Conservation (phyloP, 2,329 filamentous ascomycete species). For the Grosmannia penicillata region DNA sequence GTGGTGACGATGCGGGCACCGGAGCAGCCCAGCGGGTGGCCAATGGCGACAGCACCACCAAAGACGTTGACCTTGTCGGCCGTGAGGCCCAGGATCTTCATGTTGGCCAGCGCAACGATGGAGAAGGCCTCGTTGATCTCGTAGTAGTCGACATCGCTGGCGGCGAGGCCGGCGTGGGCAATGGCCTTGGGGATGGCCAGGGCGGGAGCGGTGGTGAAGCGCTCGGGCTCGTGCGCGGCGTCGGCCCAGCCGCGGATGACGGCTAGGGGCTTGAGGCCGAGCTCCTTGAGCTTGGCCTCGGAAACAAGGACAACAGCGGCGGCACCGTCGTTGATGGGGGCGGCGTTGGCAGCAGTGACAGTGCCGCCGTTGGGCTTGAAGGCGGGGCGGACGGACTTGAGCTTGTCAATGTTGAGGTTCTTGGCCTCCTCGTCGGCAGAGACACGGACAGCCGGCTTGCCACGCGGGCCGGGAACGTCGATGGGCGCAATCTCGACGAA, state of each 20-base stretch:
- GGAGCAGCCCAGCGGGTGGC: slow-evolving; percentile 85
- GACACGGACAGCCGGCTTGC: slow-evolving; percentile 71
- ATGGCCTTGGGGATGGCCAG: slow-evolving; percentile 95
- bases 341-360: slow-evolving; percentile 91
- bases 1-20: slow-evolving; percentile 90
- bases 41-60: slow-evolving; percentile 88
- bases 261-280: slow-evolving; percentile 79
- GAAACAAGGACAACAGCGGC: slow-evolving; percentile 87
- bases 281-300: slow-evolving; percentile 84
- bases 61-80: slow-evolving; percentile 89
- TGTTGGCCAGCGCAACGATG: slow-evolving; percentile 88
- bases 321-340: slow-evolving; percentile 88
- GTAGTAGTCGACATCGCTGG: slow-evolving; percentile 73
- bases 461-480: slow-evolving; percentile 73
- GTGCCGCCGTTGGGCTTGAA: slow-evolving; percentile 72
- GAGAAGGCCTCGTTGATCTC: slow-evolving; percentile 99
- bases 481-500: slow-evolving; percentile 88
- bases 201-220: slow-evolving; percentile 89
- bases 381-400: slow-evolving; percentile 70
- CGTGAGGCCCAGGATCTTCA: slow-evolving; percentile 71
- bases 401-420: slow-evolving; percentile 77
- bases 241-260: slow-evolving; percentile 98
- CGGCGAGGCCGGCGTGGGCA: slow-evolving; percentile 75
- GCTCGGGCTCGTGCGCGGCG: slow-evolving; percentile 77
- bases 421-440: slow-evolving; percentile 90